phyloP scores from a whole-genome alignment of 495 filamentous ascomycete species.

The Podospora pseudocomata region DNA sequence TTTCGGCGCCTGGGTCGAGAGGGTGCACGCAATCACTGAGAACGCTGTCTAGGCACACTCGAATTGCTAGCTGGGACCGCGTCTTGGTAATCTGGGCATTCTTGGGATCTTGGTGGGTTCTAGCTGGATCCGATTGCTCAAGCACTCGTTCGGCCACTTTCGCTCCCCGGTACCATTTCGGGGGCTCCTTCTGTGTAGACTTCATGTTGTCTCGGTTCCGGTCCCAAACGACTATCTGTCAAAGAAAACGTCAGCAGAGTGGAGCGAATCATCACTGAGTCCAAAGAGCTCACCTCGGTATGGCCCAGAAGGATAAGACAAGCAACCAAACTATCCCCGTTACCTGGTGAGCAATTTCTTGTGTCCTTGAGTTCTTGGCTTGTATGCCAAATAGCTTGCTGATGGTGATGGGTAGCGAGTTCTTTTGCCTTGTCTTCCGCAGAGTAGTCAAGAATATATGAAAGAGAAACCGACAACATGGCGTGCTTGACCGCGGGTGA shows the following conservation, averaged over 20 bases:
- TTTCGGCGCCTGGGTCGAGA: not conserved
- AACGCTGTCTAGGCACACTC: not conserved
- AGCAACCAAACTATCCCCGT: not conserved
- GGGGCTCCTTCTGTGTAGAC: not conserved
- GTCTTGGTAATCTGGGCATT: not conserved
- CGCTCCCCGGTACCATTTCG: not conserved
- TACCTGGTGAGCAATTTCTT: not conserved
- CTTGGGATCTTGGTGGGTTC: not conserved
- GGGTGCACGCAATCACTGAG: not conserved
- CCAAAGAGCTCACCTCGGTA: not conserved
- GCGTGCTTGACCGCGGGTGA: not conserved
- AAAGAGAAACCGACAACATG: not conserved
- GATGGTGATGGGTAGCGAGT: not conserved
- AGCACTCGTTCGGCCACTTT: not conserved
- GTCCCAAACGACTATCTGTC: not conserved
- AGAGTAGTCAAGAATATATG: not conserved
- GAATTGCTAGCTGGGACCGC: not conserved
- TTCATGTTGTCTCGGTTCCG: not conserved
- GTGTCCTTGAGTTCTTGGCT: not conserved
- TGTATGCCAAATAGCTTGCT: not conserved
- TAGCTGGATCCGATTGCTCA: not conserved
- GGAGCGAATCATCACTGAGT: not conserved
- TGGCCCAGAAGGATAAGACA: not conserved
- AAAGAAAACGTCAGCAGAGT: not conserved
- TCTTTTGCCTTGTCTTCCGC: not conserved